These are phyloP conservation scores for Leucocoprinus birnbaumii DNA, from an alignment of 768 basidiomycete species.

Conservation along the genomic window DNA sequence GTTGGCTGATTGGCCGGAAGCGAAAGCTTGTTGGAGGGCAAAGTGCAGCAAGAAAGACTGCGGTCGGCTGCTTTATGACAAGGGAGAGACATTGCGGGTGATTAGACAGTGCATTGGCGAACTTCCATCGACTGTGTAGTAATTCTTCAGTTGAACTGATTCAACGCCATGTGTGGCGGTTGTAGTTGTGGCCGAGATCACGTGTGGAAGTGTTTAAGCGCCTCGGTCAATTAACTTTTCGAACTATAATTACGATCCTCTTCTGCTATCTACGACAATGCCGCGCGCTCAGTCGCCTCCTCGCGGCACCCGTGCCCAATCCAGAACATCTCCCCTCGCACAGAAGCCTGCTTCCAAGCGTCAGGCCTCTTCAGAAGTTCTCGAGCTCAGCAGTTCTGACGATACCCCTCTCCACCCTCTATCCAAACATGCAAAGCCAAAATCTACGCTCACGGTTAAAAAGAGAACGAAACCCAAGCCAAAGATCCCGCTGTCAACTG, in stretches of 20 bases:
- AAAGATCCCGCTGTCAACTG: slow-evolving; percentile 14
- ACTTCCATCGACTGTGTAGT: slow-evolving; percentile 35
- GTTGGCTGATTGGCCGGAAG: slow-evolving; percentile 52
- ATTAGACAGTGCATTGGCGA: slow-evolving; percentile 51
- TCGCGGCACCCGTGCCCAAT: not conserved
- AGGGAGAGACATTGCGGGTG: slow-evolving; percentile 47
- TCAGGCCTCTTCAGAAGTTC: slow-evolving; percentile 18
- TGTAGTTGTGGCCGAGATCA: not conserved
- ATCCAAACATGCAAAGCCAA: slow-evolving; percentile 14
- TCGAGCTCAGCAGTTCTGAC: slow-evolving; percentile 16
- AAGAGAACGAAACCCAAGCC: slow-evolving; percentile 14
- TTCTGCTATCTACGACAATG: not conserved
- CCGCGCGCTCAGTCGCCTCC: not conserved
- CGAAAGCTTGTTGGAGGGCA: slow-evolving; percentile 60
- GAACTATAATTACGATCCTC: not conserved
- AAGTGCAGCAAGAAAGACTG: slow-evolving; percentile 46
- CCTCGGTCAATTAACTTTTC: not conserved
- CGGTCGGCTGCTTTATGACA: slow-evolving; percentile 52
- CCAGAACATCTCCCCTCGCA: slow-evolving; percentile 6
- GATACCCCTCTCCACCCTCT: slow-evolving; percentile 11
- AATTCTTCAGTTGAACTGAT: too few relatives aligned
- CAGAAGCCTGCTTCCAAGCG: slow-evolving; percentile 20
- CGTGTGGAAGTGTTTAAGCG: slow-evolving; percentile 4
- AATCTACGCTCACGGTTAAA: slow-evolving; percentile 13
- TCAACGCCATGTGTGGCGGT: too few relatives aligned